Conservation (phyloP, 768 basidiomycete species). For the Trametes elegans region DNA sequence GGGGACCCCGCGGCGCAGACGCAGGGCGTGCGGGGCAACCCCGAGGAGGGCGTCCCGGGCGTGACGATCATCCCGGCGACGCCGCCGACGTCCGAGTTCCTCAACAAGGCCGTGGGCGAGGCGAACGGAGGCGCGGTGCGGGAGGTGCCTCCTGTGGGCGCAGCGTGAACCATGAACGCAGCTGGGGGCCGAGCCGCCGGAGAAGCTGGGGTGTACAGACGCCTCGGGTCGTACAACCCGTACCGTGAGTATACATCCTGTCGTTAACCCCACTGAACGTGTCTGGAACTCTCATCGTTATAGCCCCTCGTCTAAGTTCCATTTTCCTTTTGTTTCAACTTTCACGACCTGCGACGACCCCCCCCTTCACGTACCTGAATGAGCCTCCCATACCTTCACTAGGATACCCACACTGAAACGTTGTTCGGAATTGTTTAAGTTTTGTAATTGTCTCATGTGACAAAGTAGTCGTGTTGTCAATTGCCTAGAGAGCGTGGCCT, state of each 20-base stretch:
- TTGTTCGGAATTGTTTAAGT: background rate
- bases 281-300: too few species aligned
- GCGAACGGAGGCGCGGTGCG: conserved; percentile 1
- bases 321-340: background rate
- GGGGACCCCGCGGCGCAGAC: background rate
- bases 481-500: too few species aligned
- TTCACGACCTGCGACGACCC: conserved; percentile 1
- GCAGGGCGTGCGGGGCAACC: conserved; percentile 3
- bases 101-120: conserved; percentile 10
- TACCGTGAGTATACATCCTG: too few species aligned
- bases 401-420: too few species aligned
- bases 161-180: too few species aligned
- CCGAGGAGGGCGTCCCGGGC: conserved; percentile 8
- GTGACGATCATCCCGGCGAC: conserved; percentile 23
- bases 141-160: background rate
- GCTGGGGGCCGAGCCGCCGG: too few species aligned
- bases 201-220: too few species aligned
- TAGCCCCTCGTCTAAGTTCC: background rate
- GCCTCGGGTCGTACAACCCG: too few species aligned
- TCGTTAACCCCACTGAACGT: too few species aligned
- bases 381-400: too few species aligned
- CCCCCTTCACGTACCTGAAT: background rate
- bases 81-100: conserved; percentile 17
- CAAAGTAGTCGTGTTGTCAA: too few species aligned
- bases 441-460: too few species aligned